These are phyloP conservation scores for Cadophora luteo-olivacea DNA, from an alignment of 2,329 filamentous ascomycete species.

Conservation along the genomic window DNA sequence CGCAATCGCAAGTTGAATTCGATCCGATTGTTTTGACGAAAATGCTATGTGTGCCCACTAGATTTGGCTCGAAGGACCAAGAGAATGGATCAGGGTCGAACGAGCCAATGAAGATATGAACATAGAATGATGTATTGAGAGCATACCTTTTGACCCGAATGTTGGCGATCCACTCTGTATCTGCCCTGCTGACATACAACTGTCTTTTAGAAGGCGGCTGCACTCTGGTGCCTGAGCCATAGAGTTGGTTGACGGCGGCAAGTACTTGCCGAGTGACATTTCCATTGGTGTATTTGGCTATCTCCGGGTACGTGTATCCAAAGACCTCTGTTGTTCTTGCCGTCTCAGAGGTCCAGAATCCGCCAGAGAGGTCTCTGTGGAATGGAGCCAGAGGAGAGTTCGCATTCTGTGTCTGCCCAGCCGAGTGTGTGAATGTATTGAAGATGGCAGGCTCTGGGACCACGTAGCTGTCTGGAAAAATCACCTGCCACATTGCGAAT, in stretches of 20 bases:
- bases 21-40: constrained; percentile 44
- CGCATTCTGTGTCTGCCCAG: constrained; percentile 32
- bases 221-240: constrained; percentile 35
- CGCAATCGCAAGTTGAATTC: constrained; percentile 19
- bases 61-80: constrained; percentile 41
- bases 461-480: constrained; percentile 47
- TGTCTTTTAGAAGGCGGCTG: background rate
- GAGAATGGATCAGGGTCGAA: constrained; percentile 33
- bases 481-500: constrained; percentile 59
- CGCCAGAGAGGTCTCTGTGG: constrained; percentile 55
- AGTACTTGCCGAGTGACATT: constrained; percentile 67
- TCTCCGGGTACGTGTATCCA: constrained; percentile 42
- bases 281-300: constrained; percentile 57
- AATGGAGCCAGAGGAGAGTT: constrained; percentile 48
- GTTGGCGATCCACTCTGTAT: constrained; percentile 73
- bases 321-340: constrained; percentile 33
- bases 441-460: constrained; percentile 44
- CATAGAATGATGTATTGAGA: constrained; percentile 64
- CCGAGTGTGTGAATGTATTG: constrained; percentile 43
- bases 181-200: constrained; percentile 2
- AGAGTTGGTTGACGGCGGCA: constrained; percentile 63
- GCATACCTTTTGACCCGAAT: constrained; percentile 67
- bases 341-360: constrained; percentile 49
- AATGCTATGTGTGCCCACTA: constrained; percentile 44
- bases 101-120: constrained; percentile 72